A percentile compares a stretch with the other conserved stretches of the same genome.
Evolutionary conservation across 164 flowering plant genomes (phyloP).

Genomic region (Magnolia officinalis): DNA sequence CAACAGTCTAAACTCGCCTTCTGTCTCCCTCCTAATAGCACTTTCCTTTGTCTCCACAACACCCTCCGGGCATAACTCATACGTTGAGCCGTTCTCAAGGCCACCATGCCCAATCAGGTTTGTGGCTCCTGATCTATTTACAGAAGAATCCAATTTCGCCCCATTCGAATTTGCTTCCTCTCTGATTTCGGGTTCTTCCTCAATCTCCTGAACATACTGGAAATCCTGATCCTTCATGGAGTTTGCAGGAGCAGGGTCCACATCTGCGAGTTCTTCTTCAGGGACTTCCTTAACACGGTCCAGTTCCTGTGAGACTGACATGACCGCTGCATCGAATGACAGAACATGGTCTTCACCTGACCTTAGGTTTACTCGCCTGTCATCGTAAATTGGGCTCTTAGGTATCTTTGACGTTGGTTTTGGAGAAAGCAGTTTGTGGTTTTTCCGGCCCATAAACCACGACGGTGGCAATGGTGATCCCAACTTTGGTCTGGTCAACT

Average conservation of each 20-base stretch:
- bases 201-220: conserved; percentile 31
- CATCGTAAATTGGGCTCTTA: conserved; percentile 42
- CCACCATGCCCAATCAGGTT: conserved; percentile 10
- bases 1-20: conserved; percentile 86
- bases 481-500: conserved; percentile 28
- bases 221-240: conserved; percentile 15
- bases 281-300: conserved; percentile 44
- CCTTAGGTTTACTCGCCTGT: conserved; percentile 21
- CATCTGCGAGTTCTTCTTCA: conserved; percentile 39
- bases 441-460: conserved; percentile 46
- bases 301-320: conserved; percentile 48
- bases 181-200: conserved; percentile 32
- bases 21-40: conserved; percentile 95
- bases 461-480: conserved; percentile 50
- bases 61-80: conserved; percentile 39
- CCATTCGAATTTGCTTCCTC: conserved; percentile 14
- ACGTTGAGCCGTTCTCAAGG: conserved; percentile 24
- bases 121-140: conserved; percentile 18
- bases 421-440: conserved; percentile 36
- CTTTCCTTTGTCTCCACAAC: conserved; percentile 29
- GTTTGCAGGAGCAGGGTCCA: conserved; percentile 11
- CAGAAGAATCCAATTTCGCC: conserved; percentile 8
- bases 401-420: conserved; percentile 29
- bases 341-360: conserved; percentile 35
- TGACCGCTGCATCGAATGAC: conserved; percentile 60